These are phyloP conservation scores for Aspergillus sp. DNA, from an alignment of 2,329 filamentous ascomycete genomes.

Conservation along the genomic window DNA sequence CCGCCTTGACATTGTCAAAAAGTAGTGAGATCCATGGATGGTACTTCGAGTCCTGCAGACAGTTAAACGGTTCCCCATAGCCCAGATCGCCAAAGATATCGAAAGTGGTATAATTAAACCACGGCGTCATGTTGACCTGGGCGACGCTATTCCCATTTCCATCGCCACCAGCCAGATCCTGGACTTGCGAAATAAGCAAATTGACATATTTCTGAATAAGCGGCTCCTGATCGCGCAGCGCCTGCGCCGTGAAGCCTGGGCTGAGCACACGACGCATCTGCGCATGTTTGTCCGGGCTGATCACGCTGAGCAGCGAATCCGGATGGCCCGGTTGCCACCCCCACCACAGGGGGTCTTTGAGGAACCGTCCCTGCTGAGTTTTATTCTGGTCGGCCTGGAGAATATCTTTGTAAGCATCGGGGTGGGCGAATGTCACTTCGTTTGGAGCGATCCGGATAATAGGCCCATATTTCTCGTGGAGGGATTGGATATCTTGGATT, in stretches of 20 bases:
- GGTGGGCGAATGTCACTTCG: constrained; percentile 5
- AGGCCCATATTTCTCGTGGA: constrained; percentile 6
- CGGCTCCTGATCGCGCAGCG: constrained; percentile 1
- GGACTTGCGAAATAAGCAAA: constrained; percentile 2
- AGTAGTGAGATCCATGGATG: constrained; percentile 38
- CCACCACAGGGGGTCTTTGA: constrained; percentile 16
- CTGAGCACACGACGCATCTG: constrained; percentile 2
- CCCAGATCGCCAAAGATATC: constrained; percentile 42
- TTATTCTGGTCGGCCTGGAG: background rate
- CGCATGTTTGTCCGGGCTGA: constrained; percentile 11
- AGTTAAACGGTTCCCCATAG: constrained; percentile 39
- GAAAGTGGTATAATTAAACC: constrained; percentile 37
- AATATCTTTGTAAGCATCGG: constrained; percentile 6
- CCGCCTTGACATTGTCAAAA: constrained; percentile 31
- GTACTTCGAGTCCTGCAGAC: constrained; percentile 31
- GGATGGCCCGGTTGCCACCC: constrained; percentile 11
- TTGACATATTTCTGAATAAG: constrained; percentile 10
- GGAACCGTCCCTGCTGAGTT: background rate
- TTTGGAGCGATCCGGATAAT: constrained; percentile 4
- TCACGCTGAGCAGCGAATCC: constrained; percentile 11
- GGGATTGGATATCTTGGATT: constrained; percentile 1
- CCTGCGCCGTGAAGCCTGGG: constrained; percentile 4
- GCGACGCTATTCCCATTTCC: background rate
- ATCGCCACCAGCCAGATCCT: background rate
- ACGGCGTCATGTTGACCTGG: constrained; percentile 25